Evolutionary conservation across 2,329 filamentous ascomycete species (phyloP), one percentile per base, ranked within the genome.

Genomic region (Fusarium drepaniforme): DNA sequence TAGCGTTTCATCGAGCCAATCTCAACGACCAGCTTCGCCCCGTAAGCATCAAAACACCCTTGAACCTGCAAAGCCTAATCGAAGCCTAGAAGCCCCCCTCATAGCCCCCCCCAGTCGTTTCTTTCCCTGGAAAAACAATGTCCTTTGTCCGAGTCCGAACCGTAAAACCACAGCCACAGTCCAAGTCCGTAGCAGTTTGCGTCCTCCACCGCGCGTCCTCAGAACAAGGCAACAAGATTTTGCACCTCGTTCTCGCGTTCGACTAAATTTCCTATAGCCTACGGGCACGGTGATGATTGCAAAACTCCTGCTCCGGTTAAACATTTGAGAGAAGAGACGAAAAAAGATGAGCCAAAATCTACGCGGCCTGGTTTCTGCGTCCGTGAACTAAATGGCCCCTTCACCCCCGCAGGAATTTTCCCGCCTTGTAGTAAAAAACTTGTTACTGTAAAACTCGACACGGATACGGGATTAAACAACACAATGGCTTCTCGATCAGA

Each of bases 401-500:
- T 28, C 37, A 49, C 57, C 57, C 56, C 57, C 57, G 35, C 57
- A 40, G 57, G 57, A 60, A 60, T 40, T 67, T 67, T 71, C 70
- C 65, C 53, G 9, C 21, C 15, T 23, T 30, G 30, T 37, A 38
- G 30, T 3, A n/a, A 3, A 30, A 30, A 35, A 38, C 56, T 13
- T 5, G 2, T 38, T 42, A 38, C 56, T 59, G 35, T 59, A 59
- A 63, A 35, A 51, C 57, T 53, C 16, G 11, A 3, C 4, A 49
- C 21, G 44, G 44, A 49, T 11, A 49, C 44, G 44, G 28, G 9
- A 13, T 13, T 13, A 35, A 28, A 44, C n/a, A 64, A 44, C 25
- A 23, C 35, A 28, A 75, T 75, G 73, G 60, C 73, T 8, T 75
- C 73, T 7, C 68, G 64, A 49, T 18, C 66, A 4, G 70, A 75